These are phyloP conservation scores for Arxiozyma telluris DNA, from an alignment of 1,139 yeast genomes.

Conservation along the genomic window DNA sequence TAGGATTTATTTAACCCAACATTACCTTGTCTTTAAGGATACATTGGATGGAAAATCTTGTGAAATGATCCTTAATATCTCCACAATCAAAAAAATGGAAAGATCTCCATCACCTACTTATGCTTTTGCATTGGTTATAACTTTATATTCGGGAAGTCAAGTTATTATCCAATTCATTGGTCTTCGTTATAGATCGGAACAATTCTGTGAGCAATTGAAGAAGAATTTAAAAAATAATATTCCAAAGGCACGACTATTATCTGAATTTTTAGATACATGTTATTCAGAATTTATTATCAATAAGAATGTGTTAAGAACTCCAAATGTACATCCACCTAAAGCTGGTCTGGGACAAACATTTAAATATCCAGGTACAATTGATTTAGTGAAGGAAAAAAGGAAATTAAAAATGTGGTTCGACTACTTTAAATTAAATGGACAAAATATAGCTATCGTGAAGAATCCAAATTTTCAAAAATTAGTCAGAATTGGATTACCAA, in stretches of 20 bases:
- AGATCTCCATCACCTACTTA: conserved; percentile 67
- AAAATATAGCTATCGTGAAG: conserved; percentile 66
- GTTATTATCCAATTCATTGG: conserved; percentile 71
- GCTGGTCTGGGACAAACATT: conserved; percentile 80
- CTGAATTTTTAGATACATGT: conserved; percentile 59
- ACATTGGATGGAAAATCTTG: conserved; percentile 61
- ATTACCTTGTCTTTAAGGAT: conserved; percentile 67
- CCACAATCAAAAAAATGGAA: conserved; percentile 78
- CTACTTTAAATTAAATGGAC: conserved; percentile 71
- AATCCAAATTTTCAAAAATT: conserved; percentile 75
- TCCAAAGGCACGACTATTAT: conserved; percentile 50
- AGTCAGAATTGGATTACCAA: conserved; percentile 85
- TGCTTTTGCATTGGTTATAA: conserved; percentile 69
- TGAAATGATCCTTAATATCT: conserved; percentile 60
- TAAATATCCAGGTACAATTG: conserved; percentile 85
- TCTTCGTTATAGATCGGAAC: conserved; percentile 67
- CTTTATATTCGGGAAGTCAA: conserved; percentile 58
- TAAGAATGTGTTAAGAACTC: conserved; percentile 43
- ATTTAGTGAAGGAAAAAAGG: conserved; percentile 66
- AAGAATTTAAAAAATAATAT: conserved; percentile 55
- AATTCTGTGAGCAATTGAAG: conserved; percentile 63
- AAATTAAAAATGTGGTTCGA: conserved; percentile 94
- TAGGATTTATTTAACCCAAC: conserved; percentile 58
- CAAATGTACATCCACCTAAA: conserved; percentile 46
- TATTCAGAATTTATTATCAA: conserved; percentile 78